phyloP scores from a whole-genome alignment of 2,329 filamentous ascomycete genomes.

The Trichophyton benhamiae region DNA sequence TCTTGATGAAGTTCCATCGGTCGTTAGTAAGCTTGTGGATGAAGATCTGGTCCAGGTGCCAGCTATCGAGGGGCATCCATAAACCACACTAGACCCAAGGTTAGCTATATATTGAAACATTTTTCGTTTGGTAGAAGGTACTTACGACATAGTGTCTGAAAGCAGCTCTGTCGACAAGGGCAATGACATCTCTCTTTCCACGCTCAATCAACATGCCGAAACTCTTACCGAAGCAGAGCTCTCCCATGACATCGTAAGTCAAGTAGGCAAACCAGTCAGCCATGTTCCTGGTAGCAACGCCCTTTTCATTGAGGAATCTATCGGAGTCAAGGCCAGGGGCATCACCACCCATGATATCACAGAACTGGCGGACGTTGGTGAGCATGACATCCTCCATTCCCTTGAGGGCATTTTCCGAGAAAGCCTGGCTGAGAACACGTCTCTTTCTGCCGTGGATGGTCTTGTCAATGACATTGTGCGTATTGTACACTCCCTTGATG shows the following conservation, averaged over 20 bases:
- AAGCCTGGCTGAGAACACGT: conserved; percentile 20
- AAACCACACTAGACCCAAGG: conserved; percentile 13
- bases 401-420: conserved; percentile 21
- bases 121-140: conserved; percentile 47
- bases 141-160: conserved; percentile 36
- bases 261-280: conserved; percentile 22
- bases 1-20: conserved; percentile 13
- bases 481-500: conserved; percentile 14
- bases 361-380: conserved; percentile 12
- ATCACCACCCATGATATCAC: conserved; percentile 11
- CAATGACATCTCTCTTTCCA: conserved; percentile 49
- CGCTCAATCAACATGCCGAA: conserved; percentile 34
- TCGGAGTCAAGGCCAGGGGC: conserved; percentile 14
- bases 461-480: conserved; percentile 17
- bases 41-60: conserved; percentile 14
- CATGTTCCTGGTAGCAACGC: conserved; percentile 16
- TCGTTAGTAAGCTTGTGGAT: conserved; percentile 15
- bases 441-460: conserved; percentile 17
- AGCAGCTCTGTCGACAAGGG: conserved; percentile 54
- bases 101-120: conserved; percentile 7
- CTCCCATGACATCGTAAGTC: conserved; percentile 28
- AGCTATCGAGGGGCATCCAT: conserved; percentile 12
- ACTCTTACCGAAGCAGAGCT: conserved; percentile 25
- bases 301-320: conserved; percentile 8
- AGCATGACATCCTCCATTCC: conserved; percentile 15